Evolutionary conservation across 257 asterid genomes (phyloP).

Genomic region (Solanum bukasovii): DNA sequence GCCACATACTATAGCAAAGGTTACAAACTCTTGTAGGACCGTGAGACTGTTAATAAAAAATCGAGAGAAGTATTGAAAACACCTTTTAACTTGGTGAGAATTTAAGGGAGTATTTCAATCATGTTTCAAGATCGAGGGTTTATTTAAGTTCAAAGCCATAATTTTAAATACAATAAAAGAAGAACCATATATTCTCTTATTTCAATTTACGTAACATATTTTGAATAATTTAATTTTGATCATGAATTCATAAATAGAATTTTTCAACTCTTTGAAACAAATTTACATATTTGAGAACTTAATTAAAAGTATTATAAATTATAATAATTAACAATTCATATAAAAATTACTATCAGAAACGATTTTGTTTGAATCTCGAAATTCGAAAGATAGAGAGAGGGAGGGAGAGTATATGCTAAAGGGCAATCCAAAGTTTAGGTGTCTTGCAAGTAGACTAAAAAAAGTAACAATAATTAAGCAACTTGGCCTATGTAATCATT

Average conservation of each 20-base stretch:
- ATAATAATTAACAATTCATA: no score
- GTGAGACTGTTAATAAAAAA: no score
- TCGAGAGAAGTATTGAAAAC: no score
- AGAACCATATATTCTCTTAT: neutral
- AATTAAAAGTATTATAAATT: no score
- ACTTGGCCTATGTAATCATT: neutral
- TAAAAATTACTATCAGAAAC: no score
- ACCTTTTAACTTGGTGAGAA: neutral
- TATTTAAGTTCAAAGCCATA: neutral
- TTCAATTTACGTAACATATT: no score
- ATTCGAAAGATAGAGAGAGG: no score
- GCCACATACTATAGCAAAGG: neutral
- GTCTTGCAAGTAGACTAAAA: neutral
- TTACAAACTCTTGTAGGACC: no score
- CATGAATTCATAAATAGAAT: no score
- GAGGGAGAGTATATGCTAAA: neutral
- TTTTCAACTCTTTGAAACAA: neutral
- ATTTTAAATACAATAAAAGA: no score
- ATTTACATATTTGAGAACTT: neutral
- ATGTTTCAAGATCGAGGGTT: neutral
- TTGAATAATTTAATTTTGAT: neutral
- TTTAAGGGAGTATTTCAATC: fast-evolving
- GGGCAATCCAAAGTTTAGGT: neutral
- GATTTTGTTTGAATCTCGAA: fast-evolving
- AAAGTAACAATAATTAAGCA: neutral